Evolutionary conservation across 306 rosid genomes (phyloP).

Genomic region (Rubus parviflorus): DNA sequence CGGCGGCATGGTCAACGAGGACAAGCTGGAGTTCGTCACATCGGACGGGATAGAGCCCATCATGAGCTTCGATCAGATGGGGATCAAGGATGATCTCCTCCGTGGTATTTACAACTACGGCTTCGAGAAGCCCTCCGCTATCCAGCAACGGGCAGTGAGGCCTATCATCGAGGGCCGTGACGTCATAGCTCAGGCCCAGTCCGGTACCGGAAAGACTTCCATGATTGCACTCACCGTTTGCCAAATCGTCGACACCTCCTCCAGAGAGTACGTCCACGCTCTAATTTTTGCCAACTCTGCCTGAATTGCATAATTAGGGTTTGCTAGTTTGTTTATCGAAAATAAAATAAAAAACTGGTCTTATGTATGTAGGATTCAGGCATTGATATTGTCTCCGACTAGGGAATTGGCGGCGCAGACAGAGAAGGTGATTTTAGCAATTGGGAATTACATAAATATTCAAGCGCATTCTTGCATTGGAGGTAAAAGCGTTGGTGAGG

Average conservation of each 20-base stretch:
- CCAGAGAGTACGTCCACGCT: constrained; percentile 59
- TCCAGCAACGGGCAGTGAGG: constrained; percentile 91
- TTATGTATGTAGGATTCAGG: constrained; percentile 60
- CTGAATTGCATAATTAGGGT: not conserved
- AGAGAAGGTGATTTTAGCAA: constrained; percentile 84
- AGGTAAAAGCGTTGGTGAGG: constrained; percentile 95
- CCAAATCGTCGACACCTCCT: constrained; percentile 75
- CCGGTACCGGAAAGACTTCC: constrained; percentile 97
- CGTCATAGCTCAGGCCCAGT: constrained; percentile 97
- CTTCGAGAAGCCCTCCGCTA: constrained; percentile 96
- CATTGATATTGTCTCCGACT: constrained; percentile 88
- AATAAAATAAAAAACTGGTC: not conserved
- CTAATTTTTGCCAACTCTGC: not conserved
- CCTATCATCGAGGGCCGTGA: constrained; percentile 95
- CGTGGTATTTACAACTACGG: constrained; percentile 92
- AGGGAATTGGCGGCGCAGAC: constrained; percentile 96
- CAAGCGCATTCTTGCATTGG: constrained; percentile 95
- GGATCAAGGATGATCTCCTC: constrained; percentile 80
- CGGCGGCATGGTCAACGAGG: constrained; percentile 44
- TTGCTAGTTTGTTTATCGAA: not conserved
- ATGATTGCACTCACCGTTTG: constrained; percentile 97
- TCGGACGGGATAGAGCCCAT: constrained; percentile 84
- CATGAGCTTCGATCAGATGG: constrained; percentile 86
- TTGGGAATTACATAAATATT: constrained; percentile 86
- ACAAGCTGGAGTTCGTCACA: constrained; percentile 73